A percentile compares a stretch with the other conserved stretches of the same genome.
Conservation (phyloP, 2,329 filamentous ascomycete species). For the Phaeoacremonium minimum region DNA sequence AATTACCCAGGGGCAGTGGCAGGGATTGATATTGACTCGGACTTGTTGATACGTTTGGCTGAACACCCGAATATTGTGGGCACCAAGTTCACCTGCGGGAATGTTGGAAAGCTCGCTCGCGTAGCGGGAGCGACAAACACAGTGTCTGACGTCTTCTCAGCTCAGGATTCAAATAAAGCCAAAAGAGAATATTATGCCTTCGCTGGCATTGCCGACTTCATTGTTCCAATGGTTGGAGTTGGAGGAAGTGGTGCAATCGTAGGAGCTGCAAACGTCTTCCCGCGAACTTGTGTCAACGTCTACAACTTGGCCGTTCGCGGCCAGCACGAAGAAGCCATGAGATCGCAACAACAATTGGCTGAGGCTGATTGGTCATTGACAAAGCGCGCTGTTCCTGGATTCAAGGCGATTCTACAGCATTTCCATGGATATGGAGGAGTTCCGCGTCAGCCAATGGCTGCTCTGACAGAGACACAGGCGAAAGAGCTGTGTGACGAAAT, state of each 20-base stretch:
- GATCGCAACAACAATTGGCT: constrained; percentile 12
- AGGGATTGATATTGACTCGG: constrained; percentile 22
- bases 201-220: constrained; percentile 13
- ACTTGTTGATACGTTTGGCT: constrained; percentile 14
- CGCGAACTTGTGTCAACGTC: constrained; percentile 14
- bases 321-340: constrained; percentile 9
- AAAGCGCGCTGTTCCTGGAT: constrained; percentile 14
- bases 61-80: constrained; percentile 20
- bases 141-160: background rate
- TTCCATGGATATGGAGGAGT: constrained; percentile 55
- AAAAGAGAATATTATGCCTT: constrained; percentile 11
- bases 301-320: constrained; percentile 13
- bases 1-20: constrained; percentile 34
- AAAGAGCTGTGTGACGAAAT: constrained; percentile 10
- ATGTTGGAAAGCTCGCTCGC: constrained; percentile 21
- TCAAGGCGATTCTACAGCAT: constrained; percentile 13
- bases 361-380: constrained; percentile 15
- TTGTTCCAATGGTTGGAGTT: constrained; percentile 8
- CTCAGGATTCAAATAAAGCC: too few relatives aligned
- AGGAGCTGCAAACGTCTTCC: constrained; percentile 14
- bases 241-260: constrained; percentile 13
- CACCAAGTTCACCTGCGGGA: constrained; percentile 21
- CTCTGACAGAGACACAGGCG: constrained; percentile 10
- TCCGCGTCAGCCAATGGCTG: constrained; percentile 38
- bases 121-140: background rate